Evolutionary conservation across 129 eudicot genomes (phyloP).

Genomic region (Flaveria bidentis): DNA sequence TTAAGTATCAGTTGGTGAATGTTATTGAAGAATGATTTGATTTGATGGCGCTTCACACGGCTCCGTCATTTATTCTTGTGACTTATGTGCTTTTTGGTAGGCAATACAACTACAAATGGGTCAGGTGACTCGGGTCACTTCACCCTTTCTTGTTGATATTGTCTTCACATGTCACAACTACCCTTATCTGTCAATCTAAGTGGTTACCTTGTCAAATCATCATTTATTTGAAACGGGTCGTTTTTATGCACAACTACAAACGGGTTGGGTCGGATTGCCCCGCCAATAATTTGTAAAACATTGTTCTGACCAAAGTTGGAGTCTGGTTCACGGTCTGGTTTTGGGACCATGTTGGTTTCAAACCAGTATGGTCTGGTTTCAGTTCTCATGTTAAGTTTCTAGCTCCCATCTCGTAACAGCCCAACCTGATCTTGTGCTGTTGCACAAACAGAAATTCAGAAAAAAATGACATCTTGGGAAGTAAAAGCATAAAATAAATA

Average conservation of each 20-base stretch:
- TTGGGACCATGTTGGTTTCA: not conserved
- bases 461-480: not conserved
- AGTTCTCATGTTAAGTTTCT: not conserved
- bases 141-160: conserved; percentile 20
- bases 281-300: not conserved
- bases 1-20: conserved; percentile 68
- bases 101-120: conserved; percentile 19
- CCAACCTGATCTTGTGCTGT: not conserved
- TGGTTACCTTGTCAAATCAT: conserved; percentile 22
- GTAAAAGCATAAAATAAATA: not conserved
- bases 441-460: not conserved
- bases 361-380: not conserved
- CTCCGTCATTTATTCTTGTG: not conserved
- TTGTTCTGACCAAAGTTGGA: not conserved
- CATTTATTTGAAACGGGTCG: not conserved
- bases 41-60: not conserved
- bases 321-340: not conserved
- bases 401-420: not conserved
- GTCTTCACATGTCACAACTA: not conserved
- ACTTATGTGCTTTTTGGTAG: not conserved
- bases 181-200: conserved; percentile 18
- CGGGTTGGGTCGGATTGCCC: not conserved
- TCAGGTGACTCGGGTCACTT: not conserved
- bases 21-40: conserved; percentile 42
- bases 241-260: conserved; percentile 1